Conservation (phyloP, 1,284 basidiomycete genomes). For the Ustilago shanxiensis region DNA sequence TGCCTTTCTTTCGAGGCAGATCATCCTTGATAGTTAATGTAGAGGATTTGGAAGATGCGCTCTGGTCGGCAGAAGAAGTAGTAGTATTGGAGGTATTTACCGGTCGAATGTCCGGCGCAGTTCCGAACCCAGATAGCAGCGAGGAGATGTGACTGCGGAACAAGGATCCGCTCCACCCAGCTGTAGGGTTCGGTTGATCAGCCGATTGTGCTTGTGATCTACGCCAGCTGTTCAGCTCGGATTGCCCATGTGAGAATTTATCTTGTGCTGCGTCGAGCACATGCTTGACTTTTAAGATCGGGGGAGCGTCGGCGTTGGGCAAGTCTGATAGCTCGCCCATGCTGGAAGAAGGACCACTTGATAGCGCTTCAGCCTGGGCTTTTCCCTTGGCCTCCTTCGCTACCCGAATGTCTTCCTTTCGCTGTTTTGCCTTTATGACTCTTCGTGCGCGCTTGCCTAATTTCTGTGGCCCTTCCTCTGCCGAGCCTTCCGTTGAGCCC, state of each 20-base stretch:
- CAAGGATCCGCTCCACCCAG: conserved; percentile 29
- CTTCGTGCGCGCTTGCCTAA: conserved; percentile 41
- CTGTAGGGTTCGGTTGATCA: conserved; percentile 12
- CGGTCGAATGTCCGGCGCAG: conserved; percentile 16
- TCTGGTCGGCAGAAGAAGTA: neutral
- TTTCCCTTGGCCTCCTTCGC: conserved; percentile 18
- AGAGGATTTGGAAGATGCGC: neutral
- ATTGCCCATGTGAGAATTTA: neutral
- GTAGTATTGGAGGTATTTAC: neutral
- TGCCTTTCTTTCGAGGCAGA: neutral
- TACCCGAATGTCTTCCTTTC: conserved; percentile 19
- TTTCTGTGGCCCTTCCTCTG: conserved; percentile 19
- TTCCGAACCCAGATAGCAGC: conserved; percentile 26
- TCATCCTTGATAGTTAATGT: neutral
- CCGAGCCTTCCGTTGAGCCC: neutral
- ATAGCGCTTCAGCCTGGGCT: conserved; percentile 8
- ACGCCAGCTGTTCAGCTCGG: conserved; percentile 6
- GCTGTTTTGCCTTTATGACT: conserved; percentile 24
- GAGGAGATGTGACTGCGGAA: conserved; percentile 38
- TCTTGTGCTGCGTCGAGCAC: neutral
- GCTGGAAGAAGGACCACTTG: neutral
- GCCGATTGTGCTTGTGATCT: conserved; percentile 3
- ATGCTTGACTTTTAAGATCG: conserved; percentile 31
- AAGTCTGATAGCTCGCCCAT: rapidly evolving
- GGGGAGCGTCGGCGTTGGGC: neutral